A percentile compares a stretch with the other conserved stretches of the same genome.
Evolutionary conservation across 495 filamentous ascomycete genomes (phyloP).

Genomic region (Aspergillus mulundensis): DNA sequence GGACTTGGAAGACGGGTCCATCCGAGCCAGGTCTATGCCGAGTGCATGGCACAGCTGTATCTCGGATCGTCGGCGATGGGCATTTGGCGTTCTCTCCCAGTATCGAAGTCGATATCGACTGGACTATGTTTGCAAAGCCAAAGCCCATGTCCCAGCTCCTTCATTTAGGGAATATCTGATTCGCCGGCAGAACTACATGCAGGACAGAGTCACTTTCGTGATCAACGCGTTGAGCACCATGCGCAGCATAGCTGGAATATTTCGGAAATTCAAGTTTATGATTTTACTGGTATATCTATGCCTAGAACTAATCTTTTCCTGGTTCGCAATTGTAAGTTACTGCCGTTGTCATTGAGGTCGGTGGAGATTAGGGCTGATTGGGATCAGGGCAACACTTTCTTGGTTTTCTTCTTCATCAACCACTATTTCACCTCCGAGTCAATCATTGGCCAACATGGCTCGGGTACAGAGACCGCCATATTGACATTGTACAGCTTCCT

Average conservation of each 20-base stretch:
- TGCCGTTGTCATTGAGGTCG: background rate
- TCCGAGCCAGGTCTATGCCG: background rate
- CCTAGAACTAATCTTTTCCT: background rate
- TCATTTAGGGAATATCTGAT: background rate
- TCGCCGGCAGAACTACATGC: background rate
- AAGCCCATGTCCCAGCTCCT: background rate
- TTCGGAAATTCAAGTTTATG: background rate
- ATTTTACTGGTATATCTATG: background rate
- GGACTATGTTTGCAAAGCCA: background rate
- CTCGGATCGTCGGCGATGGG: background rate
- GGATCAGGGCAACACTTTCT: background rate
- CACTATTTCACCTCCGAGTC: background rate
- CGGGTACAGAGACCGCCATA: background rate
- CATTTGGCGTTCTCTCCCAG: background rate
- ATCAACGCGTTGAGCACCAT: background rate
- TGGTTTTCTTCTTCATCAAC: background rate
- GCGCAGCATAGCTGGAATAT: background rate
- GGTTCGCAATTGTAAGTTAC: background rate
- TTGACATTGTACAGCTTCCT: background rate
- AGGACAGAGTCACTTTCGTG: background rate
- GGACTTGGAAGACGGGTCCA: background rate
- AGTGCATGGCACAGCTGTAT: background rate
- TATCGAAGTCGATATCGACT: background rate
- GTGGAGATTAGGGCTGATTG: background rate
- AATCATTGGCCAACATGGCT: background rate